A percentile compares a stretch with the other conserved stretches of the same genome.
Conservation (phyloP, 106 monocot species). For the Chionographis japonica region DNA sequence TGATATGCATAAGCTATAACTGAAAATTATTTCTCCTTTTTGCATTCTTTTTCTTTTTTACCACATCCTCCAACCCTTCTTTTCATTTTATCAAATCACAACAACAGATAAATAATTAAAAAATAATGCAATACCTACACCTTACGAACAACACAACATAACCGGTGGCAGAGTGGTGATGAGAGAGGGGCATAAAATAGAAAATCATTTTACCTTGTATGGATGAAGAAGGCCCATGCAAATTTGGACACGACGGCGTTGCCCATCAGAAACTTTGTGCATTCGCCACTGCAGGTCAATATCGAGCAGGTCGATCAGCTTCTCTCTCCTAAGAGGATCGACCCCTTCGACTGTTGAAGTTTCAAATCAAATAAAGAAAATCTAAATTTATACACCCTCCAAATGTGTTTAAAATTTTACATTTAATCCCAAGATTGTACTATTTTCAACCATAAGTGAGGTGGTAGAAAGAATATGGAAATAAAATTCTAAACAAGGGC, state of each 20-base stretch:
- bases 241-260: slow-evolving; percentile 91
- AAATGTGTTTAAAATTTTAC: not conserved
- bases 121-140: too few species aligned
- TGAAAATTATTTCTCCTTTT: too few species aligned
- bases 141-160: too few species aligned
- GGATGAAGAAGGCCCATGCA: slow-evolving; percentile 99
- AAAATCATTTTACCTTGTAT: slow-evolving; percentile 51
- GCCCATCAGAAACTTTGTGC: slow-evolving; percentile 99
- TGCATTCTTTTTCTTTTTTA: too few species aligned
- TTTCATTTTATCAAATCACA: too few species aligned
- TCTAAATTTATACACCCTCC: not conserved
- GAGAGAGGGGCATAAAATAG: not conserved
- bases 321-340: slow-evolving; percentile 86
- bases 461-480: not conserved
- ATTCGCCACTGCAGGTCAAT: slow-evolving; percentile 93
- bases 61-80: too few species aligned
- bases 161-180: too few species aligned
- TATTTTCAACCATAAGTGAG: too few species aligned
- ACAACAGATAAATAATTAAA: too few species aligned
- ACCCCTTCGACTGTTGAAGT: slow-evolving; percentile 79
- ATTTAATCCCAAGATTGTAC: not conserved
- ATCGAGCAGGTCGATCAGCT: slow-evolving; percentile 83
- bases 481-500: not conserved
- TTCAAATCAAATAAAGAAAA: slow-evolving; percentile 11
- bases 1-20: too few species aligned